Base-by-base conservation (phyloP, 257 asterid genomes). In the Forsythia viridissima region DNA sequence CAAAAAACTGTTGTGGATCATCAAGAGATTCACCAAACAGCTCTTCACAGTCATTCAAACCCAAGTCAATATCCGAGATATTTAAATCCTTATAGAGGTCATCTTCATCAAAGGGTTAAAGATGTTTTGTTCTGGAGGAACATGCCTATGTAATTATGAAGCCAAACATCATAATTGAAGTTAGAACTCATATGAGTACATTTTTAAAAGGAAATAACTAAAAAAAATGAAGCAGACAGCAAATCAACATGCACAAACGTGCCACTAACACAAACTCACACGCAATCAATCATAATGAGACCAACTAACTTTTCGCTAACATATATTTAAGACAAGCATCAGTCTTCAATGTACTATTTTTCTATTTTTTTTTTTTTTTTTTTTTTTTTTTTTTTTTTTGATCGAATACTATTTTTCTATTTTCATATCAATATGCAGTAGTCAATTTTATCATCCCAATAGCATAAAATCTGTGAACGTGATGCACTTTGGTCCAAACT, bases 41-140 rank as follows among this genome's bases (percentile, higher is more conserved):
- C 0, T 82, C 82, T 44, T 81, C 87, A 55, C 73, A 84, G 82
- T 84, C 81, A 10, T 86, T 89, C 84, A 84, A 72, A 79, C 82
- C 79, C 85, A 85, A 79, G 70, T 80, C 90, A 30, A n/a, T 63
- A 79, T 88, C 88, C 18, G 86, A 76, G 78, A 84, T 79, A 71
- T 79, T 40, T 20, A 80, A 77, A 74, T 85, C 86, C 83, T 80
- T 71, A 79, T 71, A 48, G 67, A 82, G 76, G 37, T 77, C 40
- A 51, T 81, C 76, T 13, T 52, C 82, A 34, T 51, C 79, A 80
- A 71, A 40, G 71, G 87, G 30, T 61, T 74, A 86, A 83, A 52
- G 71, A 66, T 77, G 77, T 73, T 82, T 84, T 52, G 41, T 69
- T 76, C 68, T 71, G 41, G 82, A 46, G 8, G 77, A 73, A 75